Evolutionary conservation across 2,329 filamentous ascomycete genomes (phyloP), one percentile per base, ranked within the genome.

Genomic region (Penicillium nordicum): DNA sequence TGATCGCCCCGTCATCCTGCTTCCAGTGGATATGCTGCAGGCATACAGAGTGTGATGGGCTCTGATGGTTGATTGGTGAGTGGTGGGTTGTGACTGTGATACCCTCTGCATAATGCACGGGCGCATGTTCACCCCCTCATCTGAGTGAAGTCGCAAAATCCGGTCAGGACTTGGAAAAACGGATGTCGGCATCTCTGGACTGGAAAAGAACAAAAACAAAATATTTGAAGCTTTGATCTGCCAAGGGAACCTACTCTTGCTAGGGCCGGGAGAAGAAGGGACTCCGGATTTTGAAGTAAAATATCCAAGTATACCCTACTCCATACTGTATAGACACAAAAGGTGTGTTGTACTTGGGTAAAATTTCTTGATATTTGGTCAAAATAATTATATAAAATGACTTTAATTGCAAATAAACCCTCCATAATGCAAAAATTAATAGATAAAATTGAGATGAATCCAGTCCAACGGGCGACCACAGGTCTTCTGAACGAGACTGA

Each of bases 11-110:
- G 30, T 45, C 23, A 50, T 37, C 36, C 34, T 53, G 23, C 41
- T 45, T 37, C 6, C 10, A 47, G 61, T 62, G 51, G 62, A 64
- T 49, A 50, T 23, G 2, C 23, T 37, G 36, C 40, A 47, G 43
- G 41, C 25, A 59, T 59, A 59, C 63, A 50, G 45, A 59, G 61
- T 59, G 64, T 64, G 67, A 69, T 54, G 57, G 52, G 50, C 34
- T 44, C 53, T 38, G 56, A 51, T 47, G 44, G 50, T 59, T 60
- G 64, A 66, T 61, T 69, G 65, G 65, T 57, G 62, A 61, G 53
- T 11, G 47, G 53, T 37, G 38, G 55, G 55, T 40, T 68, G 70
- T 72, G 69, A 73, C 50, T 71, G 70, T 72, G 70, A 72, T 62
- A 50, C 37, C 41, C 5, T 32, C 57, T 71, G 70, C 69, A 72